Conservation (phyloP, 2,329 filamentous ascomycete genomes). For the Colletotrichum caudatum region DNA sequence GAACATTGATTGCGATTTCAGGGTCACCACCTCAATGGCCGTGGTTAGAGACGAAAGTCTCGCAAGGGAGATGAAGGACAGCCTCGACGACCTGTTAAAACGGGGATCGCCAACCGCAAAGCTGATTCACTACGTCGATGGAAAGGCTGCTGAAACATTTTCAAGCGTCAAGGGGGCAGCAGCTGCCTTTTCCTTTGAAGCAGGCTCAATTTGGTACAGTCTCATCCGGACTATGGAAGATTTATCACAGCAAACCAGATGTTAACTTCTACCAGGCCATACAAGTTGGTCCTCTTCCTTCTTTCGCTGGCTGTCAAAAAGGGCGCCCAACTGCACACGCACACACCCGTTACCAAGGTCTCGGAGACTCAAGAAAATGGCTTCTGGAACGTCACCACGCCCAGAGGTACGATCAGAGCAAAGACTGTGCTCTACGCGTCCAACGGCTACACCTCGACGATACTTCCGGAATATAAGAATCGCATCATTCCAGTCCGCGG, state of each 20-base stretch:
- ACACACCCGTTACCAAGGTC: slow-evolving; percentile 43
- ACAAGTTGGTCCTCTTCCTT: slow-evolving; percentile 67
- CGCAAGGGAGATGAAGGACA: slow-evolving; percentile 44
- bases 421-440: slow-evolving; percentile 72
- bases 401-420: slow-evolving; percentile 65
- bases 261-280: slow-evolving; percentile 52
- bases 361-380: slow-evolving; percentile 40
- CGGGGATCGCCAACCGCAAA: slow-evolving; percentile 29
- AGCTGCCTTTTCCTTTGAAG: slow-evolving; percentile 49
- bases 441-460: slow-evolving; percentile 73
- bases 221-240: background rate
- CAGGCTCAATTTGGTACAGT: slow-evolving; percentile 55
- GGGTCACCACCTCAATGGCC: slow-evolving; percentile 31
- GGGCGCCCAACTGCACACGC: slow-evolving; percentile 39
- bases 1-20: slow-evolving; percentile 39
- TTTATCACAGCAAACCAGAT: background rate
- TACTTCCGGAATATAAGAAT: slow-evolving; percentile 69
- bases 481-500: slow-evolving; percentile 74
- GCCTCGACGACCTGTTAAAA: slow-evolving; percentile 25
- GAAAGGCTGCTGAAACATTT: slow-evolving; percentile 48
- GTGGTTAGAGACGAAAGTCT: slow-evolving; percentile 22
- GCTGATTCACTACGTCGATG: slow-evolving; percentile 33
- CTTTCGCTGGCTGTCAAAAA: slow-evolving; percentile 58
- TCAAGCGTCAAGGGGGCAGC: slow-evolving; percentile 53
- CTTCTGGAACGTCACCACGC: slow-evolving; percentile 54